Evolutionary conservation across 2,329 filamentous ascomycete species (phyloP), one percentile per base, ranked within the genome.

Genomic region (Leptographium procerum): DNA sequence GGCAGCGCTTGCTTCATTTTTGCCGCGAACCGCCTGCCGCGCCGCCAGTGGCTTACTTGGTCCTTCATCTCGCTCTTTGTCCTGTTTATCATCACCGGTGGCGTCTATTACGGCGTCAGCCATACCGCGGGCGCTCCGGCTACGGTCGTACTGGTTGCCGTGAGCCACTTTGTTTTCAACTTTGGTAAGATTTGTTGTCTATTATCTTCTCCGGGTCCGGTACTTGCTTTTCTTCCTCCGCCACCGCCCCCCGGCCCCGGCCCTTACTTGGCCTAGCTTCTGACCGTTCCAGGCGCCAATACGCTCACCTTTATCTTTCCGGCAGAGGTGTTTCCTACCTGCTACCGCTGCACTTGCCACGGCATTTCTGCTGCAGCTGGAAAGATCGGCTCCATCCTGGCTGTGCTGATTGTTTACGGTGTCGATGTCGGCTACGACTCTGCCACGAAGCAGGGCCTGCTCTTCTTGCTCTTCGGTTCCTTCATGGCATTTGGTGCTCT

Each of bases 251-350:
- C 5, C 22, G 14, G 22, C 31, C 11, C 14, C n/a, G 19, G 34
- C 36, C 33, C 34, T 13, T 5, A n/a, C 34, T 3, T 13, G 13
- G 1, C 16, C 19, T 10, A 16, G 22, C n/a, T 16, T 4, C 34
- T 26, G 11, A 43, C 34, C 6, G 4, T 16, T 11, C n/a, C 11
- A 64, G 77, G 82, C 13, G 81, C 81, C 48, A 85, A 85, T 64
- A 81, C 79, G 0, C 75, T 84, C 13, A 85, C 82, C 0, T 85
- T 86, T 64, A 79, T 85, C 57, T 78, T 86, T 19, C 82, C 83
- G 1, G 82, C 81, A 48, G 83, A 86, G 65, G 78, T 84, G 48
- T 87, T 86, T 66, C 82, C 82, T 0, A 86, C 83, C 2, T 76
- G 77, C 61, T 85, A 84, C 64, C 77, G 83, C 47, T 82, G 77